phyloP scores from a whole-genome alignment of 805 yeast species.

The Candida dajiaensis region DNA sequence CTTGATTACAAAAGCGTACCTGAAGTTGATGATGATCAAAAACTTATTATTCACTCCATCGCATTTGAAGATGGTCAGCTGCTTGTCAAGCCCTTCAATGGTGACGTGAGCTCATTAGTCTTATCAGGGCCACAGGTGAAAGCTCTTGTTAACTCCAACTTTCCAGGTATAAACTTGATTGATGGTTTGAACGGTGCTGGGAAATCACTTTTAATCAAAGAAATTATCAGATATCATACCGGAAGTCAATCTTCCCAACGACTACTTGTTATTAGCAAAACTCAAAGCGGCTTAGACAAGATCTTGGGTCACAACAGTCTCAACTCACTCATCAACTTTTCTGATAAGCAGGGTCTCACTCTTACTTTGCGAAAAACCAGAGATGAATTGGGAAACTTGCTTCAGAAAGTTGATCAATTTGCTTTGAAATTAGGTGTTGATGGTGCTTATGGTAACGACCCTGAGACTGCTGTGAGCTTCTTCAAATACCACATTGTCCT shows the following conservation, averaged over 20 bases:
- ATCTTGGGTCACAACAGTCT: too few species aligned
- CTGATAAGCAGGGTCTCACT: background rate
- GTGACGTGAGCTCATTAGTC: background rate
- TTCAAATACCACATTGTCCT: constrained; percentile 21
- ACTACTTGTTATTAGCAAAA: constrained; percentile 11
- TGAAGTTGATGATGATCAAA: background rate
- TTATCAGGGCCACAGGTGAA: background rate
- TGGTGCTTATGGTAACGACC: constrained; percentile 33
- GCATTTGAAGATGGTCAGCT: background rate
- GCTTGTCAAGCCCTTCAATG: background rate
- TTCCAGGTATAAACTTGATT: constrained; percentile 37
- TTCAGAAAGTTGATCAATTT: constrained; percentile 22
- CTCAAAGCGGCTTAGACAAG: constrained; percentile 3
- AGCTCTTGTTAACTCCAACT: constrained; percentile 18
- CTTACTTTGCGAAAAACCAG: too few species aligned
- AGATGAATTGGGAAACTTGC: background rate
- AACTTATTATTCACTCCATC: background rate
- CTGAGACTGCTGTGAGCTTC: constrained; percentile 31
- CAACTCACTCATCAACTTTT: too few species aligned
- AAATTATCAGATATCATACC: constrained; percentile 18
- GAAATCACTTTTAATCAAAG: constrained; percentile 27
- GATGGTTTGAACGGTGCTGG: constrained; percentile 56
- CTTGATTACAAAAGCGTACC: background rate
- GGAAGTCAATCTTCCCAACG: constrained; percentile 17
- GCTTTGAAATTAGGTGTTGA: constrained; percentile 26